Evolutionary conservation across 2,329 filamentous ascomycete genomes (phyloP).

Genomic region (Rutstroemia sp.): DNA sequence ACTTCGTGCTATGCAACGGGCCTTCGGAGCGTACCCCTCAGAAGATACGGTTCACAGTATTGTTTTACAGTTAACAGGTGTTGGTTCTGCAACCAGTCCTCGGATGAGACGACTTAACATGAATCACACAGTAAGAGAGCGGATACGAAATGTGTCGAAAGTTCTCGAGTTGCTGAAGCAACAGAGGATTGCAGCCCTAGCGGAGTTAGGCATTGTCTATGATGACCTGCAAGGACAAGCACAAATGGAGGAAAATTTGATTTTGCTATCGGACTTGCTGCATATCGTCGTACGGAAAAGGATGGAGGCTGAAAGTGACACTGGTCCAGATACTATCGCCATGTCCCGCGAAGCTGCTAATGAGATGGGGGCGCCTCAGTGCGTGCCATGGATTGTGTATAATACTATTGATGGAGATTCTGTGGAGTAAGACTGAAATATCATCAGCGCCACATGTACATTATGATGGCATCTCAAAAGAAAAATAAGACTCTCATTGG

Average conservation of each 20-base stretch:
- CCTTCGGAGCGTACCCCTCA: constrained; percentile 39
- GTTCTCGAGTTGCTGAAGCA: constrained; percentile 36
- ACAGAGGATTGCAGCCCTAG: constrained; percentile 23
- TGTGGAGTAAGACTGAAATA: constrained; percentile 4
- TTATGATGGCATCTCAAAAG: background rate
- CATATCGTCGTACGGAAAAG: constrained; percentile 16
- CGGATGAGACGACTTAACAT: constrained; percentile 31
- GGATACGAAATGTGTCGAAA: constrained; percentile 36
- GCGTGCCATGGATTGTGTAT: constrained; percentile 9
- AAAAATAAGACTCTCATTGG: constrained; percentile 10
- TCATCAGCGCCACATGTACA: background rate
- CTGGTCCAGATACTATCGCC: background rate
- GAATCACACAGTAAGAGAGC: constrained; percentile 34
- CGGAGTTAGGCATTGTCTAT: constrained; percentile 22
- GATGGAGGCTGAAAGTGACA: background rate
- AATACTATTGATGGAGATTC: background rate
- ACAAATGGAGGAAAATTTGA: constrained; percentile 27
- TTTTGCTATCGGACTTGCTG: constrained; percentile 24
- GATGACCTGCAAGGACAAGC: constrained; percentile 21
- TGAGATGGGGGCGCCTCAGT: constrained; percentile 23
- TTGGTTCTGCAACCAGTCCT: constrained; percentile 26
- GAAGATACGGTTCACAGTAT: constrained; percentile 40
- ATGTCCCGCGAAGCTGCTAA: constrained; percentile 12
- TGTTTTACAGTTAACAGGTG: constrained; percentile 40
- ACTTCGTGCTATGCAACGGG: constrained; percentile 36